Evolutionary conservation across 148 eudicot genomes (phyloP), one percentile per base, ranked within the genome.

Genomic region (Polygonum maritimum): DNA sequence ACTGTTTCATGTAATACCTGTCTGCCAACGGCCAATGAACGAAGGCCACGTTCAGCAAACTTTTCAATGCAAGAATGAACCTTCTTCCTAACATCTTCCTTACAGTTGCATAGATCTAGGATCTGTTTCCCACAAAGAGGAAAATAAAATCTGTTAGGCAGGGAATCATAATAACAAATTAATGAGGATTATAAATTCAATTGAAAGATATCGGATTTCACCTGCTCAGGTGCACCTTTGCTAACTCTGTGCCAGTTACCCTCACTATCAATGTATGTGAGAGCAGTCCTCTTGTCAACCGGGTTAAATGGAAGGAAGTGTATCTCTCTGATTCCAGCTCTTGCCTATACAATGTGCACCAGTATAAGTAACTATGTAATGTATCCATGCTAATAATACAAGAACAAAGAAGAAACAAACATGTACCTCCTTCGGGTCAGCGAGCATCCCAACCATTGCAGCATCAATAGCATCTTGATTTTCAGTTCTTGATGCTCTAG

Each of bases 11-110:
- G 69, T 16, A 48, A 39, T 39, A 91, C 97, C 93, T 92, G 97
- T 52, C 86, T 83, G 47, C 94, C 91, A 76, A 92, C 90, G 62
- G 81, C 97, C 67, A 92, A 92, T 22, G 97, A 86, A 48, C 97
- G 91, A 77, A 92, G 91, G 22, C 97, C 97, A 51, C 97, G 97
- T 36, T 90, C 88, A 65, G 97, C 97, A 81, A 79, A 92, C 33
- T 80, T 88, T 45, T 92, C 94, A 19, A 92, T 92, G 0, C 85
- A 48, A 4, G 81, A 11, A 58, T 92, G 97, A n/a, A 86, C 97
- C 77, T 77, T 90, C 63, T 48, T 71, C 67, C 75, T 88, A 19
- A 90, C 89, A 51, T 76, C 80, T 22, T 83, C 69, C 74, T 81
- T 88, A 82, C 87, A 83, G 41, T 78, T 78, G 62, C 94, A 88